Evolutionary conservation across 2,329 filamentous ascomycete species (phyloP).

Genomic region (Zymoseptoria ardabiliae): DNA sequence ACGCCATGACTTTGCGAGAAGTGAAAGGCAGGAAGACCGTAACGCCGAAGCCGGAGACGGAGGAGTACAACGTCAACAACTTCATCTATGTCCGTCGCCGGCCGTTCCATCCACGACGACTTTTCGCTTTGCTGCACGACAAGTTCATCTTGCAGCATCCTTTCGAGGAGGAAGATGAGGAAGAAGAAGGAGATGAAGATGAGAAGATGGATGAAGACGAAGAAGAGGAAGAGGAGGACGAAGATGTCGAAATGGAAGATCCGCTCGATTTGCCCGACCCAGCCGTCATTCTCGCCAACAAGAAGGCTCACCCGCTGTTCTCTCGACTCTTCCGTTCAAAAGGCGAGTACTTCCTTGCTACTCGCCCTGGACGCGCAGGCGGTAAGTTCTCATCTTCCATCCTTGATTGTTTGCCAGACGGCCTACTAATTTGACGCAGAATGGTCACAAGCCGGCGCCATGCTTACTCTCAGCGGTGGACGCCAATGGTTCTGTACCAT

Average conservation of each 20-base stretch:
- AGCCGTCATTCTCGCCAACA: slow-evolving; percentile 46
- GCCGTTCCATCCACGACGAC: slow-evolving; percentile 36
- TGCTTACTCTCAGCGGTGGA: slow-evolving; percentile 54
- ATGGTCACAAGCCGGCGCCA: slow-evolving; percentile 59
- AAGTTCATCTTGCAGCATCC: slow-evolving; percentile 39
- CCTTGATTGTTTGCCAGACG: too few species aligned
- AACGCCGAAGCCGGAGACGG: slow-evolving; percentile 62
- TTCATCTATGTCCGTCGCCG: slow-evolving; percentile 58
- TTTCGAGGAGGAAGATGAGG: slow-evolving; percentile 22
- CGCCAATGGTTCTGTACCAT: slow-evolving; percentile 55
- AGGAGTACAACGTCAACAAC: slow-evolving; percentile 59
- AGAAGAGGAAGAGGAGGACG: slow-evolving; percentile 32
- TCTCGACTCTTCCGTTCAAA: slow-evolving; percentile 55
- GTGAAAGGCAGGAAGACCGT: slow-evolving; percentile 48
- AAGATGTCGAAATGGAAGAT: slow-evolving; percentile 30
- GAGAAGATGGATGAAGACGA: slow-evolving; percentile 14
- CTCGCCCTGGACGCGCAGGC: slow-evolving; percentile 48
- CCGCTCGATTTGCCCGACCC: slow-evolving; percentile 26
- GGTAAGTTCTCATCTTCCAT: background rate
- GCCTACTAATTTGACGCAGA: slow-evolving; percentile 26
- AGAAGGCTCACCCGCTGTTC: slow-evolving; percentile 48
- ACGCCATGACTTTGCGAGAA: slow-evolving; percentile 58
- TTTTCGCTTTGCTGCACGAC: slow-evolving; percentile 36
- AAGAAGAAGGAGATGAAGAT: slow-evolving; percentile 17
- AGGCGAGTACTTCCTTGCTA: slow-evolving; percentile 54